These are phyloP conservation scores for Trametes polyzona DNA, from an alignment of 1,284 basidiomycete genomes.

Conservation along the genomic window DNA sequence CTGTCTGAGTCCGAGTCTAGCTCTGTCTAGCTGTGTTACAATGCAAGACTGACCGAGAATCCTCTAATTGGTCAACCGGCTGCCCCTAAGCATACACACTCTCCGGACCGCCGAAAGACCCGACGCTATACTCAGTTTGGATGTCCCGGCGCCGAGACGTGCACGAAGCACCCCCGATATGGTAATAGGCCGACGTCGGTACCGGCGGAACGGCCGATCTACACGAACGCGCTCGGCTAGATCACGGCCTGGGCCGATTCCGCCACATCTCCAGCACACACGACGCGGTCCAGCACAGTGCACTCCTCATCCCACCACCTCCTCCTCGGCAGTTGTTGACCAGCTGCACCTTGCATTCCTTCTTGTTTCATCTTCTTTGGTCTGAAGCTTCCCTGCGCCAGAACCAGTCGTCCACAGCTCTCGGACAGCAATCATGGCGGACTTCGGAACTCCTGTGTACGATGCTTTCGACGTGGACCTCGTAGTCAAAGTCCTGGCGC, in stretches of 20 bases:
- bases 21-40: too few species aligned
- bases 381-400: conserved; percentile 1
- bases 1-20: too few species aligned
- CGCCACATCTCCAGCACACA: conserved; percentile 1
- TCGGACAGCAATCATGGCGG: conserved; percentile 6
- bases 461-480: conserved; percentile 75
- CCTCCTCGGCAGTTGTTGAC: conserved; percentile 3
- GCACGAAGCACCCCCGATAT: too few species aligned
- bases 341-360: conserved; percentile 2
- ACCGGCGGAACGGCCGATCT: background rate
- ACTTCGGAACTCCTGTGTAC: conserved; percentile 38
- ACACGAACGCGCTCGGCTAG: background rate
- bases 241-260: conserved; percentile 1
- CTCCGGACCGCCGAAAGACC: background rate
- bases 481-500: conserved; percentile 71
- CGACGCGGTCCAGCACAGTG: background rate
- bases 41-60: too few species aligned
- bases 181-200: background rate
- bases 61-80: too few species aligned
- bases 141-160: too few species aligned
- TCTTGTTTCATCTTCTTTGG: background rate
- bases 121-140: background rate
- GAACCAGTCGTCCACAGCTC: background rate
- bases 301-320: background rate
- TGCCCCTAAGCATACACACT: too few species aligned